Conservation (phyloP, 345 rosid genomes). For the Murraya paniculata region DNA sequence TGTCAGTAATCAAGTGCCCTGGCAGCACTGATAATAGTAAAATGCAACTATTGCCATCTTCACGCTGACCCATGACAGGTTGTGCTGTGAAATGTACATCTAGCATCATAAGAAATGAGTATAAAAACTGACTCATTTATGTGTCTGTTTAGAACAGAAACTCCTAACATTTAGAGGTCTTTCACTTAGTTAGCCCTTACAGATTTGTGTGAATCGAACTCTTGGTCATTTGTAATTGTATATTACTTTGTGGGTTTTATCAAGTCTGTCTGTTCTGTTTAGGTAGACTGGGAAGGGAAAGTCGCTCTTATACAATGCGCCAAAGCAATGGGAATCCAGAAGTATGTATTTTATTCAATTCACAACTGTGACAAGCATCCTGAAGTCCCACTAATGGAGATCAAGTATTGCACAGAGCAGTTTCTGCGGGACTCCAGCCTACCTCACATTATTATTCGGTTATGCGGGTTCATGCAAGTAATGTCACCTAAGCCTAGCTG, state of each 20-base stretch:
- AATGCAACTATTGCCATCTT: background rate
- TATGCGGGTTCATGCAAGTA: conserved; percentile 98
- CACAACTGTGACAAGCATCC: conserved; percentile 99
- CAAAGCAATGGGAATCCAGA: conserved; percentile 98
- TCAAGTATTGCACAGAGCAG: conserved; percentile 91
- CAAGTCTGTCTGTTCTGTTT: conserved; percentile 43
- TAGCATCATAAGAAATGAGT: background rate
- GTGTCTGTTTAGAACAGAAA: background rate
- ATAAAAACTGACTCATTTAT: background rate
- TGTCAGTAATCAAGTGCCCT: background rate
- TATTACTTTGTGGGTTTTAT: background rate
- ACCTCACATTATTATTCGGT: conserved; percentile 58
- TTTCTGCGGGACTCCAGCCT: conserved; percentile 80
- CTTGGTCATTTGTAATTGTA: background rate
- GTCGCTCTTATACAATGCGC: conserved; percentile 97
- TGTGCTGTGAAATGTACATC: background rate
- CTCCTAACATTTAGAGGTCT: background rate
- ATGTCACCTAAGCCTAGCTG: background rate
- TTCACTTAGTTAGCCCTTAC: background rate
- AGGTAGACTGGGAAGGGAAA: conserved; percentile 99
- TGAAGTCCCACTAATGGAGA: conserved; percentile 96
- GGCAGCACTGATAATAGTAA: background rate
- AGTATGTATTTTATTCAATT: conserved; percentile 80
- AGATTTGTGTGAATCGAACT: background rate
- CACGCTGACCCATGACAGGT: background rate